Evolutionary conservation across 139 green algal genomes (phyloP), one percentile per base, ranked within the genome.

Genomic region (Chlamydomonas schloesseri): DNA sequence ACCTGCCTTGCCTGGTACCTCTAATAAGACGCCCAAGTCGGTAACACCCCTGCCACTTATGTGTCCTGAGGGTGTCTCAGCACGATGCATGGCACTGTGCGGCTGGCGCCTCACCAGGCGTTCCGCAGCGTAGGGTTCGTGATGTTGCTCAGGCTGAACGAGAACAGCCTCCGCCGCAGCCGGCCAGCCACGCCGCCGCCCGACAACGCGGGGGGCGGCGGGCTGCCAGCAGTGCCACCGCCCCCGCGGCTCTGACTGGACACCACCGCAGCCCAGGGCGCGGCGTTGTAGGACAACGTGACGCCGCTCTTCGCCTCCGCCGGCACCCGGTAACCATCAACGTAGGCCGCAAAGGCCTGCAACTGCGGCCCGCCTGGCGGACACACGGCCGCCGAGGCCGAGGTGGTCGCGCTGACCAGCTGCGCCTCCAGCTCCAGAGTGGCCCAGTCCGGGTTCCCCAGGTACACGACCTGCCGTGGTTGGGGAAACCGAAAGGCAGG

Each of bases 381-480:
- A 31, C 17, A 29, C 34, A 10, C 14, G 3, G 64, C n/a, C n/a
- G n/a, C 29, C 13, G 10, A 71, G n/a, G 14, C 17, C 31, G 29
- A 10, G 4, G 26, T 4, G 14, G 1, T 31, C 67, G 37, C 47
- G 15, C 23, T 24, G 60, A 31, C 42, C 28, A 67, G 65, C 28
- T 24, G 55, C 20, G 74, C 64, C 17, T 67, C 13, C 4, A 74
- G 34, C 37, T 60, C 4, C 28, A 74, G 62, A 20, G 26, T 73
- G 24, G 76, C 34, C 78, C 78, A 84, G 78, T 84, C 64, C 6
- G 78, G 78, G 31, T 74, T 84, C 29, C 57, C 78, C 0, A 84
- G 64, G 46, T 75, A 74, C 0, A 84, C 29, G 46, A 74, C 78
- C 78, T 84, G 78, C 42, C 28, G 3, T 2, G 24, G 21, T 20